Percentiles rank a stretch among this genome's conserved stretches.
phyloP scores from a whole-genome alignment of 352 stramenopile species.

The Hyaloperonospora brassicae region DNA sequence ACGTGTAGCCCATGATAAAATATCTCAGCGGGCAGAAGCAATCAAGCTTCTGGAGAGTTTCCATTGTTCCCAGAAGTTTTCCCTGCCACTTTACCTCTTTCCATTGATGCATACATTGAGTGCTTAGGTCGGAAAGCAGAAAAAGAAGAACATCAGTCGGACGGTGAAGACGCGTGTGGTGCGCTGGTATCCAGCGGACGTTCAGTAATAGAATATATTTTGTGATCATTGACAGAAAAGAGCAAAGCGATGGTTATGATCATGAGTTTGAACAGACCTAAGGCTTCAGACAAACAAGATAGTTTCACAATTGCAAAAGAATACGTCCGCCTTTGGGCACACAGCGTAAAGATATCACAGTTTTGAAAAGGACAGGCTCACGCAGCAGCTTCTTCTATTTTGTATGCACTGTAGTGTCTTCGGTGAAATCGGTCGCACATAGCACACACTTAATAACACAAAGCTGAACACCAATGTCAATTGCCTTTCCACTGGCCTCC shows the following conservation, averaged over 20 bases:
- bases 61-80: background rate
- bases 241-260: background rate
- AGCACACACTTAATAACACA: background rate
- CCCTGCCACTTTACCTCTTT: background rate
- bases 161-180: background rate
- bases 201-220: background rate
- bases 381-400: background rate
- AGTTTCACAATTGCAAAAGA: background rate
- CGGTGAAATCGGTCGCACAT: background rate
- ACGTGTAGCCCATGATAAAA: background rate
- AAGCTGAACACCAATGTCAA: background rate
- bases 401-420: background rate
- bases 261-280: background rate
- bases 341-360: background rate
- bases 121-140: background rate
- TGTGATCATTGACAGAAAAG: background rate
- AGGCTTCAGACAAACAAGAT: background rate
- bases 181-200: background rate
- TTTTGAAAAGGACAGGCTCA: background rate
- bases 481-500: background rate
- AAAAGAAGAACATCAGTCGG: background rate
- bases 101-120: conserved; percentile 1
- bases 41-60: background rate
- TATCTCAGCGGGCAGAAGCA: background rate
- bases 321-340: background rate